Base-by-base conservation (phyloP, 176 grass and related monocot species). In the Pontederia crassipes region DNA sequence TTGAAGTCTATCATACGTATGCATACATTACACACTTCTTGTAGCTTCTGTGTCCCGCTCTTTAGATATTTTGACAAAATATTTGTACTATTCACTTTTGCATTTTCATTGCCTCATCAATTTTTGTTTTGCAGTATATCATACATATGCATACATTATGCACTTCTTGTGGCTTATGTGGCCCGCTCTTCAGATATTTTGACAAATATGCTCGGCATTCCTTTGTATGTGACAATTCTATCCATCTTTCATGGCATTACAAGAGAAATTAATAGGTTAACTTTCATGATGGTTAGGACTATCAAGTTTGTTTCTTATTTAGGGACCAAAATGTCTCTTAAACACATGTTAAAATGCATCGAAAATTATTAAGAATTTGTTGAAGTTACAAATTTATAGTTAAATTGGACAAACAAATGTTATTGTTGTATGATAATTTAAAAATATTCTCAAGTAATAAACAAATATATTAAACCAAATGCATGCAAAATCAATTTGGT, bases 1-100 rank as follows among this genome's bases (percentile, higher is more conserved):
- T 57, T 81, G 58, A 82, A 89, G 91, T 75, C 54, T 79, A 68
- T 87, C 78, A n/a, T 90, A 96, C 77, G 62, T 96, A 71, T 87
- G 87, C 82, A 96, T 96, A 75, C 91, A 96, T 82, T 96, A 96
- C 76, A 83, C 86, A 45, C 91, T 96, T 77, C 86, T 90, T 71
- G 59, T 90, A 75, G 86, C 91, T 11, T 96, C 90, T 12, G 81
- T 96, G 75, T 86, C 91, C 58, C 91, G 80, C 61, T 87, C 91
- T 84, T 96, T 86, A 73, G 83, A 96, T 71, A 90, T 96, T 82
- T 74, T 96, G 72, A 90, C 91, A 57, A 90, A 79, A 24, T 24
- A 24, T 24, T 24, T 24, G 32, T 40, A 40, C 32, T 4, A 40
- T 4, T 40, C 32, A 14, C 54, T 15, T 8, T 27, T 14, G 47